Conservation (phyloP, 441 rosid genomes). For the Mallotus repandus region DNA sequence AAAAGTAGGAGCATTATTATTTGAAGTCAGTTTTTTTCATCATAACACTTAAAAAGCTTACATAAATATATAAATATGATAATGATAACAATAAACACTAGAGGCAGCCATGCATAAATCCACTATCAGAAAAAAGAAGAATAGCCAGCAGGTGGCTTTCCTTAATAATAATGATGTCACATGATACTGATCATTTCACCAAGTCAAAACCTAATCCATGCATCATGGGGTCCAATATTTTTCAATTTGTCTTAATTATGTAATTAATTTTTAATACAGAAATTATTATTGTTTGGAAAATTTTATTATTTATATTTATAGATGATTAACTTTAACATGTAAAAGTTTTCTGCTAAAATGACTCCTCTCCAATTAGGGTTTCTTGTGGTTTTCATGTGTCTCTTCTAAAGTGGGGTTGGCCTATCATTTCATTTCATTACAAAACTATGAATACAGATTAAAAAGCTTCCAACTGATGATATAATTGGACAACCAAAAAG, state of each 20-base stretch:
- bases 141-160: slow-evolving; percentile 19
- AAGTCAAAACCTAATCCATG: slow-evolving; percentile 44
- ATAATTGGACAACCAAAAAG: too few species aligned
- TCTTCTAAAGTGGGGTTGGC: slow-evolving; percentile 2
- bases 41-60: not conserved
- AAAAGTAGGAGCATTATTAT: slow-evolving; percentile 1
- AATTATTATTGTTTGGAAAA: too few species aligned
- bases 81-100: not conserved
- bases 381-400: not conserved
- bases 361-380: slow-evolving; percentile 20
- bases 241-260: too few species aligned
- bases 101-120: slow-evolving; percentile 17
- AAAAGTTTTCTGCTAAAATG: slow-evolving; percentile 3
- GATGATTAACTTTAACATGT: too few species aligned
- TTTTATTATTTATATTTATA: too few species aligned
- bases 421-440: not conserved
- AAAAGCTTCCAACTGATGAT: too few species aligned
- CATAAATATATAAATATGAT: not conserved
- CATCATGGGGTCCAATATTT: slow-evolving; percentile 1
- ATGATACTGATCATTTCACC: slow-evolving; percentile 23
- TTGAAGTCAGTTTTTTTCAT: slow-evolving; percentile 15
- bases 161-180: slow-evolving; percentile 38
- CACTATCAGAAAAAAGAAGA: slow-evolving; percentile 8
- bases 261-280: too few species aligned
- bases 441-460: too few species aligned